Evolutionary conservation across 2,329 filamentous ascomycete genomes (phyloP).

Genomic region (Clonostachys rosea): DNA sequence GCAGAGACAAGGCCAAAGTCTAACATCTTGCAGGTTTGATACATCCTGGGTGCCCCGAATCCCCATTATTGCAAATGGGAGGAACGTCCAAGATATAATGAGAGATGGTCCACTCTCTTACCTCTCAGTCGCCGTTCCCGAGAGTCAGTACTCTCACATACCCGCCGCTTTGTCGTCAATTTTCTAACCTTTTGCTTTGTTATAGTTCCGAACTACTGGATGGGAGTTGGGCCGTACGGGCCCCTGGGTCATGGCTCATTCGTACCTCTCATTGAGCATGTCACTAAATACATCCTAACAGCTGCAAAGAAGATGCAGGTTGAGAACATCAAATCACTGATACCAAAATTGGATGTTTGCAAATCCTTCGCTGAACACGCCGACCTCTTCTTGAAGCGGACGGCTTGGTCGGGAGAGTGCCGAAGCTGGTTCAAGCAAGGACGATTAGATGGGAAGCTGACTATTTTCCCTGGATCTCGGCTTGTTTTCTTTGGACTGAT

Average conservation of each 20-base stretch:
- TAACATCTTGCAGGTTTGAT: slow-evolving; percentile 29
- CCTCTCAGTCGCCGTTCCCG: slow-evolving; percentile 43
- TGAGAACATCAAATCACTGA: slow-evolving; percentile 26
- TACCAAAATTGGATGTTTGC: slow-evolving; percentile 26
- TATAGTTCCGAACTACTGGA: not conserved
- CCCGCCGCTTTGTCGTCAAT: not conserved
- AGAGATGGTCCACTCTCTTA: slow-evolving; percentile 34
- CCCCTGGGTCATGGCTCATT: slow-evolving; percentile 43
- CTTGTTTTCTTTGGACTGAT: slow-evolving; percentile 44
- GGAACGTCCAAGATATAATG: slow-evolving; percentile 43
- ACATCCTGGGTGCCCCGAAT: slow-evolving; percentile 44
- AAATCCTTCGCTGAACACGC: slow-evolving; percentile 44
- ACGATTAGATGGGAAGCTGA: slow-evolving; percentile 31
- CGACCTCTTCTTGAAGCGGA: slow-evolving; percentile 45
- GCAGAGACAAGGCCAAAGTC: not conserved
- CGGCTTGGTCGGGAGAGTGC: slow-evolving; percentile 40
- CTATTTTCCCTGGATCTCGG: slow-evolving; percentile 43
- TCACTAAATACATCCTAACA: slow-evolving; percentile 44
- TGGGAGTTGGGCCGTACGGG: slow-evolving; percentile 13
- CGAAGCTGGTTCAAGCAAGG: slow-evolving; percentile 47
- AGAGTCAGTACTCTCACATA: slow-evolving; percentile 33
- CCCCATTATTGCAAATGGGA: slow-evolving; percentile 38
- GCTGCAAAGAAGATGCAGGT: slow-evolving; percentile 42
- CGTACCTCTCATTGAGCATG: slow-evolving; percentile 45
- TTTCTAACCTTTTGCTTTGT: not conserved